Evolutionary conservation across 169 alveolate genomes (phyloP).

Genomic region (Neospora caninum): DNA sequence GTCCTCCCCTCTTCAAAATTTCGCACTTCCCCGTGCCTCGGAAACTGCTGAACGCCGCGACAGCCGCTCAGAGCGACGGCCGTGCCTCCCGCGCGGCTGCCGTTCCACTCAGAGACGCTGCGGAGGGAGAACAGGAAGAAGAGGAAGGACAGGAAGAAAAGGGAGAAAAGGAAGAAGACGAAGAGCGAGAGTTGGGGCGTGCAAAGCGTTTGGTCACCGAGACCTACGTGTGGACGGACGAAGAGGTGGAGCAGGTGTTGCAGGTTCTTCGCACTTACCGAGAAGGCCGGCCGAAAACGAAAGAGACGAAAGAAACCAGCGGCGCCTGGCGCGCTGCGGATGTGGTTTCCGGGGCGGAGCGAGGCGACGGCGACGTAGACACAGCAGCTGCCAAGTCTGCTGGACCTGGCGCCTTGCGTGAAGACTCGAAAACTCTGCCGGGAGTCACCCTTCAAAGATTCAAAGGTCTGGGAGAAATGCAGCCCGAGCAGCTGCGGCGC

Average conservation of each 20-base stretch:
- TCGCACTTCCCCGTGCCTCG: constrained; percentile 71
- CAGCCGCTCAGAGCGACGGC: background rate
- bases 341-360: background rate
- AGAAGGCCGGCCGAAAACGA: background rate
- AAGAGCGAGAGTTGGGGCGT: background rate
- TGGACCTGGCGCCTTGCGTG: too few relatives aligned
- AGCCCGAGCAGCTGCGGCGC: constrained; percentile 84
- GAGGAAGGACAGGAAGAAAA: background rate
- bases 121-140: background rate
- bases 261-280: background rate
- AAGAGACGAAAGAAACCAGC: background rate
- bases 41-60: background rate
- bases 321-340: background rate
- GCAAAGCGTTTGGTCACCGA: background rate
- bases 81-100: background rate
- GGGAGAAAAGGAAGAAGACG: background rate
- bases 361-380: background rate
- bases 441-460: constrained; percentile 73
- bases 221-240: constrained; percentile 41
- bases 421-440: background rate
- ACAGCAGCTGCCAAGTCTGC: background rate
- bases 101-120: background rate
- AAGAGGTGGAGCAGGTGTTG: background rate
- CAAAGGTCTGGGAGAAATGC: constrained; percentile 89
- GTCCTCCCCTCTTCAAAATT: constrained; percentile 83